Evolutionary conservation across 352 stramenopile genomes (phyloP).

Genomic region (Globisporangium emineosum): DNA sequence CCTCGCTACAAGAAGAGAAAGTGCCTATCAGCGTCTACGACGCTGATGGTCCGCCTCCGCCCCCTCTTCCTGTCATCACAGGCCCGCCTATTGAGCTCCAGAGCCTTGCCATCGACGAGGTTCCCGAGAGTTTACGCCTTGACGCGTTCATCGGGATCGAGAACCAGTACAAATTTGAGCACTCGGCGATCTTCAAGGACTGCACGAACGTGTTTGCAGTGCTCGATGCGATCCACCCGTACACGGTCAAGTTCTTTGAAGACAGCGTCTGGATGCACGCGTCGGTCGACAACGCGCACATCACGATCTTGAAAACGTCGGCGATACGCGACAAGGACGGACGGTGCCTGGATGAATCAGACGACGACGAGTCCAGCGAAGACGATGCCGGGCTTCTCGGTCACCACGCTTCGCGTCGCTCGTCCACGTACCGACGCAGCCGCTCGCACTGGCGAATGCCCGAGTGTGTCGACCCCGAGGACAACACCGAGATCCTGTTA

Average conservation of each 20-base stretch:
- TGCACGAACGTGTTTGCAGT: conserved; percentile 58
- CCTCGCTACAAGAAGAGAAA: neutral
- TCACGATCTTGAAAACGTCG: conserved; percentile 39
- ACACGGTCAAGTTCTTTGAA: conserved; percentile 48
- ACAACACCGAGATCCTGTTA: conserved; percentile 47
- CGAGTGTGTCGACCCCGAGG: conserved; percentile 41
- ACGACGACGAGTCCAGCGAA: conserved; percentile 32
- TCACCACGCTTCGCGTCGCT: conserved; percentile 10
- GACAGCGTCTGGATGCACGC: conserved; percentile 33
- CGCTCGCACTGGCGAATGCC: conserved; percentile 35
- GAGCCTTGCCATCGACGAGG: conserved; percentile 17
- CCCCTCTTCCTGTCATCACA: conserved; percentile 19
- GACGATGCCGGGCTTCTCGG: conserved; percentile 13
- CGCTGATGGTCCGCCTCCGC: too few species aligned
- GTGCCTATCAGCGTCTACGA: neutral
- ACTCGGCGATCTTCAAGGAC: conserved; percentile 47
- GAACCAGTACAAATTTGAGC: conserved; percentile 44
- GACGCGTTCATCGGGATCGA: conserved; percentile 45
- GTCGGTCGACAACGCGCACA: conserved; percentile 29
- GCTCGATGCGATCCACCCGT: conserved; percentile 62
- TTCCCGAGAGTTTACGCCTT: conserved; percentile 44
- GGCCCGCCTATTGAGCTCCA: conserved; percentile 22
- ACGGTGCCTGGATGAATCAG: conserved; percentile 29
- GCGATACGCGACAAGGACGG: conserved; percentile 29
- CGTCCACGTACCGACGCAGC: conserved; percentile 25